Conservation (phyloP, 805 yeast species). For the Candida awuae region DNA sequence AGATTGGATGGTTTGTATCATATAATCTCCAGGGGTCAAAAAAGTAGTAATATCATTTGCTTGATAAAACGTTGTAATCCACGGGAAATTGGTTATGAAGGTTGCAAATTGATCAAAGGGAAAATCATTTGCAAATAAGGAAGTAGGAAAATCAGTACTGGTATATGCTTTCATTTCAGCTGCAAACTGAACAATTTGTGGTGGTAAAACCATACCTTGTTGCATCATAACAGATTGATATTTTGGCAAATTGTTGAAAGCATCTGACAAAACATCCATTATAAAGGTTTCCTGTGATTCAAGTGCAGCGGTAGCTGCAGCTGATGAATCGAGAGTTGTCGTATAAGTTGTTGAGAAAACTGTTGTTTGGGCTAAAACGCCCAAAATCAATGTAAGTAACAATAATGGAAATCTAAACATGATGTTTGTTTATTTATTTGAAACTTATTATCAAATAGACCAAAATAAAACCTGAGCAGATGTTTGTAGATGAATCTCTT, state of each 20-base stretch:
- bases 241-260: slow-evolving; percentile 17
- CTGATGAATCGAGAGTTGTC: slow-evolving; percentile 19
- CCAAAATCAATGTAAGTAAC: background rate
- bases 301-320: slow-evolving; percentile 28
- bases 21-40: slow-evolving; percentile 25
- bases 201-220: slow-evolving; percentile 24
- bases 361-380: background rate
- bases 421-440: background rate
- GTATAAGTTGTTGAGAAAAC: slow-evolving; percentile 9
- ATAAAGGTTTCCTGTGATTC: slow-evolving; percentile 26
- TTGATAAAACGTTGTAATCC: slow-evolving; percentile 25
- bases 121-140: slow-evolving; percentile 22
- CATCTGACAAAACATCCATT: slow-evolving; percentile 27
- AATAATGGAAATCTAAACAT: background rate
- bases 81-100: slow-evolving; percentile 27
- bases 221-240: slow-evolving; percentile 31
- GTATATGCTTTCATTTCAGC: slow-evolving; percentile 13
- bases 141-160: slow-evolving; percentile 16
- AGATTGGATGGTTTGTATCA: background rate
- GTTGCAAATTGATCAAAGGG: slow-evolving; percentile 30
- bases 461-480: too few species aligned
- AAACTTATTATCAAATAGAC: too few species aligned
- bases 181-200: slow-evolving; percentile 25
- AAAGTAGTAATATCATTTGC: slow-evolving; percentile 22
- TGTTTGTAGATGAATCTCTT: background rate